Evolutionary conservation across 1,139 yeast genomes (phyloP).

Genomic region (Zygoascus meyerae): DNA sequence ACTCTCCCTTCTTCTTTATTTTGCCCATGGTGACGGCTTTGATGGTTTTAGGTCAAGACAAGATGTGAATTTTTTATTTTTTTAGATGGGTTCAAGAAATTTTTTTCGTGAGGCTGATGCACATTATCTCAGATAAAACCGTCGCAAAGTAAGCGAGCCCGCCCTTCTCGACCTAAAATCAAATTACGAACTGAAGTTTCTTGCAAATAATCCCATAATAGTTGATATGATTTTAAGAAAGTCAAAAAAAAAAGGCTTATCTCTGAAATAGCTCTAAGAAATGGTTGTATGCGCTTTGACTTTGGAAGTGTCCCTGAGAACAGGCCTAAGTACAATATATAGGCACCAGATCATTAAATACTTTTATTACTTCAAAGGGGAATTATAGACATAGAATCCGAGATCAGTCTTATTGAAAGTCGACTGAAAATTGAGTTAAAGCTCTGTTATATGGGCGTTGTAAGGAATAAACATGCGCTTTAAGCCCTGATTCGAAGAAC

Average conservation of each 20-base stretch:
- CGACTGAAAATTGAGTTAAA: not conserved
- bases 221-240: too few relatives aligned
- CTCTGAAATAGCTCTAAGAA: too few relatives aligned
- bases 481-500: conserved; percentile 57
- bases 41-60: not conserved
- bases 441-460: not conserved
- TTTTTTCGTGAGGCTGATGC: conserved; percentile 1
- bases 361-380: not conserved
- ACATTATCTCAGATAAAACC: too few relatives aligned
- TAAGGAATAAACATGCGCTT: not conserved
- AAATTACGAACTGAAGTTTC: too few relatives aligned
- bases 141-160: too few relatives aligned
- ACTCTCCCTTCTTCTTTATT: conserved; percentile 66
- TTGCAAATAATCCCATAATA: too few relatives aligned
- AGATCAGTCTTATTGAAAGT: not conserved
- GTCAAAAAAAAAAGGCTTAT: too few relatives aligned
- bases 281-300: too few relatives aligned
- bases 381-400: not conserved
- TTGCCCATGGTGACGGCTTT: conserved; percentile 11
- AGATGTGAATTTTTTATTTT: conserved; percentile 10
- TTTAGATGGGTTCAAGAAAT: not conserved
- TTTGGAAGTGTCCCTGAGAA: too few relatives aligned
- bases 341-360: not conserved
- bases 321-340: too few relatives aligned
- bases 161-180: too few relatives aligned